phyloP scores from a whole-genome alignment of 495 filamentous ascomycete species.

The Trypethelium eluteriae region DNA sequence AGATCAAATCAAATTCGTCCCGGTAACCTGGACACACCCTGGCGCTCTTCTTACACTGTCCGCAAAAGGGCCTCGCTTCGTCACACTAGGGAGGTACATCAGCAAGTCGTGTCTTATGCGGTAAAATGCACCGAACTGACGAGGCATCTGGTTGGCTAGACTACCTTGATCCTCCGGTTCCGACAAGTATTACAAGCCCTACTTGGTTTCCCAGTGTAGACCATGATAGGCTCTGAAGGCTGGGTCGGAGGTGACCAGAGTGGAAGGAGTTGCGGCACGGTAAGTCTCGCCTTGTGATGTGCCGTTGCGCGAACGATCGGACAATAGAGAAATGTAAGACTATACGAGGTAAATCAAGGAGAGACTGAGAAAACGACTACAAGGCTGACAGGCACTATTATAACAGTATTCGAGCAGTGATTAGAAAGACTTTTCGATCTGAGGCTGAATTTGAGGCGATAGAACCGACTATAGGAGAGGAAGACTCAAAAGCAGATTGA shows the following conservation, averaged over 20 bases:
- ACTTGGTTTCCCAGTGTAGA: conserved; percentile 32
- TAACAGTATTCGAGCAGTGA: not conserved
- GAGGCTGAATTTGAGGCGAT: not conserved
- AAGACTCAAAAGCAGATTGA: not conserved
- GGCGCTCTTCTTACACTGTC: conserved; percentile 28
- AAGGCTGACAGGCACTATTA: conserved; percentile 1
- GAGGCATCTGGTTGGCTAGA: not conserved
- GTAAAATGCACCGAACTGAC: not conserved
- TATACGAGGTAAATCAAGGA: not conserved
- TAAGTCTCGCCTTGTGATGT: not conserved
- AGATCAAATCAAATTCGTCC: conserved; percentile 34
- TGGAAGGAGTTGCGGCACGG: not conserved
- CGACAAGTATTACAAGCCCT: conserved; percentile 31
- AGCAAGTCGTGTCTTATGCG: not conserved
- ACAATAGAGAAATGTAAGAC: not conserved
- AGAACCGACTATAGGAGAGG: not conserved
- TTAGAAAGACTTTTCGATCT: not conserved
- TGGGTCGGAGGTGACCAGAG: not conserved
- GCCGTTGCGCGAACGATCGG: not conserved
- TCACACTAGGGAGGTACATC: conserved; percentile 26
- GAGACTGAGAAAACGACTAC: not conserved
- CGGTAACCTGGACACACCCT: conserved; percentile 31
- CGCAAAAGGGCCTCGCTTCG: conserved; percentile 30
- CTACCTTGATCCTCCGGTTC: conserved; percentile 31
- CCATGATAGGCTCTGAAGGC: conserved; percentile 20